These are phyloP conservation scores for Aspergillus alliaceus DNA, from an alignment of 2,329 filamentous ascomycete species.

Conservation along the genomic window DNA sequence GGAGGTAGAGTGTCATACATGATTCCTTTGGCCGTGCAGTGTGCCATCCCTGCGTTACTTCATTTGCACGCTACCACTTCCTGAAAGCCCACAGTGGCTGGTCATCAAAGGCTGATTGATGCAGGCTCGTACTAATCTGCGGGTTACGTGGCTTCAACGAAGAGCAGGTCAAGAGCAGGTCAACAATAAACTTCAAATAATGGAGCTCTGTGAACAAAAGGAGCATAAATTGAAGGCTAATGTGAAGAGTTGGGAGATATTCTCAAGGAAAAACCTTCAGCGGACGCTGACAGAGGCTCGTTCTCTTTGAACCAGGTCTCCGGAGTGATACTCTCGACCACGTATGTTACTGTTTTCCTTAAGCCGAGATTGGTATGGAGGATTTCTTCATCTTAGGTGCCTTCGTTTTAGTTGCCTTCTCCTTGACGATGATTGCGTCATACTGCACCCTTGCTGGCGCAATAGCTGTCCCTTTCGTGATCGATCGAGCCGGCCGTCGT, in stretches of 20 bases:
- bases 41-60: slow-evolving; percentile 33
- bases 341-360: slow-evolving; percentile 40
- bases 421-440: slow-evolving; percentile 37
- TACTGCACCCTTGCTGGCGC: slow-evolving; percentile 39
- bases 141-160: slow-evolving; percentile 33
- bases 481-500: slow-evolving; percentile 36
- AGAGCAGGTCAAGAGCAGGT: slow-evolving; percentile 30
- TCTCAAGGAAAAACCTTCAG: slow-evolving; percentile 33
- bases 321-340: slow-evolving; percentile 38
- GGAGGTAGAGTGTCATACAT: slow-evolving; percentile 29
- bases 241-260: slow-evolving; percentile 38
- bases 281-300: slow-evolving; percentile 38
- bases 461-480: slow-evolving; percentile 34
- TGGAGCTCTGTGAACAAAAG: slow-evolving; percentile 27
- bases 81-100: slow-evolving; percentile 38
- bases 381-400: slow-evolving; percentile 16
- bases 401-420: slow-evolving; percentile 27
- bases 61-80: slow-evolving; percentile 28
- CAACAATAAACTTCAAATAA: slow-evolving; percentile 33
- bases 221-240: slow-evolving; percentile 22
- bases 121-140: slow-evolving; percentile 30
- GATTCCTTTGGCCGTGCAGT: slow-evolving; percentile 39
- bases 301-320: slow-evolving; percentile 39
- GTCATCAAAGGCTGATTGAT: slow-evolving; percentile 28
- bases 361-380: slow-evolving; percentile 32